Evolutionary conservation across 441 rosid genomes (phyloP).

Genomic region (Populus hybrid): DNA sequence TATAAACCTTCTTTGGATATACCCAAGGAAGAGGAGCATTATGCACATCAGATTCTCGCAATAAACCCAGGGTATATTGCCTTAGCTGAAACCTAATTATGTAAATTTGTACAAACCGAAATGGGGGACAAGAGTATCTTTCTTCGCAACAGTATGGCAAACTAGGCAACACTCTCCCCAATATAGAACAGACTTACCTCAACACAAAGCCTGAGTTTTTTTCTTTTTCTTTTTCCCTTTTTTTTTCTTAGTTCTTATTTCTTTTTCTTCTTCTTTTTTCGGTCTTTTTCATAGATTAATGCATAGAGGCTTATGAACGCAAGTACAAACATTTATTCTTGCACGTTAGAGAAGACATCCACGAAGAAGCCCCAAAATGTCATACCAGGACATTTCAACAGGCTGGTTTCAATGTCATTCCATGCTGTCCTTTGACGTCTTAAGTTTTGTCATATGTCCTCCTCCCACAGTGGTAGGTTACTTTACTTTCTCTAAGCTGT

Average conservation of each 20-base stretch:
- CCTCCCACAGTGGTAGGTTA: neutral
- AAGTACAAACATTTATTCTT: neutral
- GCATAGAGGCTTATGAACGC: neutral
- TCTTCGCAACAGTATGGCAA: neutral
- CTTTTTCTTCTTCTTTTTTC: too few species aligned
- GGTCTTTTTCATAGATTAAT: neutral
- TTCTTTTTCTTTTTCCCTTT: neutral
- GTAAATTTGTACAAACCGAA: conserved; percentile 5
- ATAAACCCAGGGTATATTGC: conserved; percentile 1
- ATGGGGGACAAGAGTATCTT: neutral
- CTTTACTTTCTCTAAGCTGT: neutral
- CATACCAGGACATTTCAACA: neutral
- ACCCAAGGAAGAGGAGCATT: conserved; percentile 3
- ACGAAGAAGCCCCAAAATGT: neutral
- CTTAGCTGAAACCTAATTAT: conserved; percentile 11
- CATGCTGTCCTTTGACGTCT: neutral
- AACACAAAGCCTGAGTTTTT: neutral
- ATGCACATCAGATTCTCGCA: neutral
- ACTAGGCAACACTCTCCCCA: neutral
- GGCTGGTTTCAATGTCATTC: neutral
- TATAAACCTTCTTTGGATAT: neutral
- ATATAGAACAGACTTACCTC: neutral
- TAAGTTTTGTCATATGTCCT: neutral
- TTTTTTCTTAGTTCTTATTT: too few species aligned
- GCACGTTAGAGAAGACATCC: conserved; percentile 8